Evolutionary conservation across 495 filamentous ascomycete genomes (phyloP).

Genomic region (Aspergillus olivimuriae): DNA sequence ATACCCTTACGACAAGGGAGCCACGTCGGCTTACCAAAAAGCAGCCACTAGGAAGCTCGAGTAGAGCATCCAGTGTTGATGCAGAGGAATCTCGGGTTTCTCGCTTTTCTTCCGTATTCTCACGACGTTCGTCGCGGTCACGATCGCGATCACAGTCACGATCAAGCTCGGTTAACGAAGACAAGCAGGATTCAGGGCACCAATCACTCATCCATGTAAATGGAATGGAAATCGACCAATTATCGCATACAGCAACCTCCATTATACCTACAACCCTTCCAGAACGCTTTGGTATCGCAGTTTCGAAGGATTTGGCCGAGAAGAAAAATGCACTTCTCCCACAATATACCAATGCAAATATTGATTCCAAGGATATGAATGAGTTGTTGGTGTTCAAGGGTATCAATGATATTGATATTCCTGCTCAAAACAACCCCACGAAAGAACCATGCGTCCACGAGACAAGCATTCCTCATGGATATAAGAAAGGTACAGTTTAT

Average conservation of each 20-base stretch:
- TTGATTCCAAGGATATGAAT: too few species aligned
- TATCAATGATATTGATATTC: too few species aligned
- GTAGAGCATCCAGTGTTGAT: slow-evolving; percentile 29
- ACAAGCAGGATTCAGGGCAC: slow-evolving; percentile 5
- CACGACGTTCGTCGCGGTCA: slow-evolving; percentile 27
- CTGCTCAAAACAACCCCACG: too few species aligned
- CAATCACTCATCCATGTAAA: slow-evolving; percentile 1
- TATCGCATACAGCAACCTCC: slow-evolving; percentile 12
- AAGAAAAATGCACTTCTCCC: slow-evolving; percentile 24
- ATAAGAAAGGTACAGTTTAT: background rate
- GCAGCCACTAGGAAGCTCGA: slow-evolving; percentile 25
- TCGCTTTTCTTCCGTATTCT: slow-evolving; percentile 27
- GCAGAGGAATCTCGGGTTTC: slow-evolving; percentile 21
- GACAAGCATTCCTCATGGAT: too few species aligned
- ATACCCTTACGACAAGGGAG: slow-evolving; percentile 15
- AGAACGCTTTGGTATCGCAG: slow-evolving; percentile 28
- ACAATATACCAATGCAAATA: too few species aligned
- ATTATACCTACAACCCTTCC: slow-evolving; percentile 22
- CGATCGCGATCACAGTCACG: slow-evolving; percentile 23
- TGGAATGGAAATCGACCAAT: background rate
- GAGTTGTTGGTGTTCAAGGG: too few species aligned
- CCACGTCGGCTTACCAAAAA: slow-evolving; percentile 35
- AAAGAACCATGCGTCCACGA: too few species aligned
- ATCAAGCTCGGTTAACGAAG: slow-evolving; percentile 22
- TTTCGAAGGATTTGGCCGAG: slow-evolving; percentile 26